Evolutionary conservation across 148 eudicot species (phyloP), one percentile per base, ranked within the genome.

Genomic region (Arbutus unedo): DNA sequence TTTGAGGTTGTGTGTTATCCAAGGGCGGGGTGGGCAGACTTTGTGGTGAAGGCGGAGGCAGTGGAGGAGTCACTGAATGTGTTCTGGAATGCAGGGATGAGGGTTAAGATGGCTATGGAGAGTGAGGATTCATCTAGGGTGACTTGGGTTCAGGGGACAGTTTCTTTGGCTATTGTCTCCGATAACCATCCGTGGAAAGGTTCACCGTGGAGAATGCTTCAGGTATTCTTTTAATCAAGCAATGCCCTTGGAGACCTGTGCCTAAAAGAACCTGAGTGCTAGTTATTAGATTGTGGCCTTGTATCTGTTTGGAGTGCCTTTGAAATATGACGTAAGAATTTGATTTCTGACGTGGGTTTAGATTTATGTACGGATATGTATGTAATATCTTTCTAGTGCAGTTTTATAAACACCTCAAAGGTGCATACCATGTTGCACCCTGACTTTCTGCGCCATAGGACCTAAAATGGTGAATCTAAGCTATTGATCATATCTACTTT

Each of bases 1-100:
- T 95, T 95, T 80, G 97, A 93, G 88, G 94, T 93, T 59, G 85
- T 87, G 45, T 92, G 86, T 85, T 91, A 90, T 74, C 97, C 98
- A 3, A 85, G 86, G 85, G 82, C 81, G 0, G 92, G 92, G 62
- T 82, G 88, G 79, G 83, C 89, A 44, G 94, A 91, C 79, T 95
- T 95, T 76, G 94, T 93, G 54, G 97, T 95, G 83, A 87, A 64
- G 76, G 98, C 92, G 0, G 93, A 90, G 82, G 79, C 82, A 68
- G 97, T 95, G 76, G 88, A 89, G 85, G 64, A 45, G 48, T 83
- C 90, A 0, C 18, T 87, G 85, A 48, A 56, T 4, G 70, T 84
- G 79, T 66, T 14, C 18, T 93, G 95, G 97, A 60, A 78, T 0
- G 68, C 75, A 0, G 95, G 97, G 16, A 84, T 88, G 90, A 89